These are phyloP conservation scores for Rhynchospora breviuscula DNA, from an alignment of 176 grass and related monocot species.

Conservation along the genomic window DNA sequence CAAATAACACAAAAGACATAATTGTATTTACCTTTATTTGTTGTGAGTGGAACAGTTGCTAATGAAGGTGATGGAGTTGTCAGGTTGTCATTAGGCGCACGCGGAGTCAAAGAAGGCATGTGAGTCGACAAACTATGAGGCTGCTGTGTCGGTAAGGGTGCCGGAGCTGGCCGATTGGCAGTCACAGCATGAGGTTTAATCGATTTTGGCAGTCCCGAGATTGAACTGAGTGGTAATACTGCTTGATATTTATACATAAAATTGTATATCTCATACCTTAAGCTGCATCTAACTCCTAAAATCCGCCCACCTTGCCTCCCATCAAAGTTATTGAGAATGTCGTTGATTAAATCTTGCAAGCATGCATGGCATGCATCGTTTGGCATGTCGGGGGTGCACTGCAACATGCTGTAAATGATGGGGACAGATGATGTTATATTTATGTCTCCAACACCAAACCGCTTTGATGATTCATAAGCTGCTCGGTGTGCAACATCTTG, in stretches of 20 bases:
- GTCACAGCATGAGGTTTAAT: neutral
- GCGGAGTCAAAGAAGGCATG: neutral
- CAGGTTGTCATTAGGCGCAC: neutral
- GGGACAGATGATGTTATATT: slow-evolving; percentile 8
- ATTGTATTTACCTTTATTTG: neutral
- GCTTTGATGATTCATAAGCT: slow-evolving; percentile 7
- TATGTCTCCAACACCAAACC: slow-evolving; percentile 33
- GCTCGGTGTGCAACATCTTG: slow-evolving; percentile 13
- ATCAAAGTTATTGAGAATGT: slow-evolving; percentile 1
- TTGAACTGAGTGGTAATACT: neutral
- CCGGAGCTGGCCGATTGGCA: neutral
- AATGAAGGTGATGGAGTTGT: neutral
- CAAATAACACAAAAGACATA: neutral
- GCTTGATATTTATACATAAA: slow-evolving; percentile 14
- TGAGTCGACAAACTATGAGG: neutral
- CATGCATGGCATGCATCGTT: slow-evolving; percentile 24
- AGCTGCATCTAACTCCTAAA: slow-evolving; percentile 33
- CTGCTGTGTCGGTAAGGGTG: neutral
- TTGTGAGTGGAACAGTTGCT: neutral
- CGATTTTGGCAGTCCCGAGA: neutral
- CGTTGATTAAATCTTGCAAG: neutral
- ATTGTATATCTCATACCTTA: slow-evolving; percentile 30
- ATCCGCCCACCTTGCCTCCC: slow-evolving; percentile 16
- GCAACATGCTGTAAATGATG: slow-evolving; percentile 38
- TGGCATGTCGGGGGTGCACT: slow-evolving; percentile 50